phyloP scores from a whole-genome alignment of 129 eudicot genomes.

The Escallonia herrerae region DNA sequence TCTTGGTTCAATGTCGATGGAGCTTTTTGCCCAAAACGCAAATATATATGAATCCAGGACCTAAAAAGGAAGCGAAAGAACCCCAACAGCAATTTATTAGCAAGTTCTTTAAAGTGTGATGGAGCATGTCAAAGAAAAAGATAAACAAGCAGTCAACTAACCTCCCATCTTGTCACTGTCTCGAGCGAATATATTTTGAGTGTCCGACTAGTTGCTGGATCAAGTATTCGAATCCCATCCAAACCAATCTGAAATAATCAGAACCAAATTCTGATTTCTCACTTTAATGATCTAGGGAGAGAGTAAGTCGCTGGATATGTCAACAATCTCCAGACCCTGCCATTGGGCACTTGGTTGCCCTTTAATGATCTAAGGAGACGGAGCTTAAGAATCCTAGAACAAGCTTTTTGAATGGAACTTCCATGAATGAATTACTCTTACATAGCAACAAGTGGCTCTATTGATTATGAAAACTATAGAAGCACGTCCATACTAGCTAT shows the following conservation, averaged over 20 bases:
- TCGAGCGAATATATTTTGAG: slow-evolving; percentile 72
- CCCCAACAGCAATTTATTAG: background rate
- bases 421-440: too few species aligned
- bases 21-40: slow-evolving; percentile 82
- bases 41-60: slow-evolving; percentile 67
- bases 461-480: too few species aligned
- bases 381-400: too few species aligned
- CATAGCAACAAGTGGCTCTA: too few species aligned
- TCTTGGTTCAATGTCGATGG: slow-evolving; percentile 58
- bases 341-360: too few species aligned
- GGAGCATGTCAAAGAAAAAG: background rate
- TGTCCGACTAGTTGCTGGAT: slow-evolving; percentile 57
- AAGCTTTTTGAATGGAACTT: too few species aligned
- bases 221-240: slow-evolving; percentile 82
- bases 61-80: slow-evolving; percentile 19
- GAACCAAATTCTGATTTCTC: background rate
- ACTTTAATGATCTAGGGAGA: too few species aligned
- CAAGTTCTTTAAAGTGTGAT: background rate
- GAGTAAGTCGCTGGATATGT: too few species aligned
- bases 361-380: too few species aligned
- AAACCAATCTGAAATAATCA: slow-evolving; percentile 58
- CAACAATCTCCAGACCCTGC: too few species aligned
- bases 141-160: slow-evolving; percentile 19
- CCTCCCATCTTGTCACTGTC: slow-evolving; percentile 70
- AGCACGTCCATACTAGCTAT: too few species aligned